Base-by-base conservation (phyloP, 1,139 yeast genomes). In the Yamadazyma spencermartinsiae region DNA sequence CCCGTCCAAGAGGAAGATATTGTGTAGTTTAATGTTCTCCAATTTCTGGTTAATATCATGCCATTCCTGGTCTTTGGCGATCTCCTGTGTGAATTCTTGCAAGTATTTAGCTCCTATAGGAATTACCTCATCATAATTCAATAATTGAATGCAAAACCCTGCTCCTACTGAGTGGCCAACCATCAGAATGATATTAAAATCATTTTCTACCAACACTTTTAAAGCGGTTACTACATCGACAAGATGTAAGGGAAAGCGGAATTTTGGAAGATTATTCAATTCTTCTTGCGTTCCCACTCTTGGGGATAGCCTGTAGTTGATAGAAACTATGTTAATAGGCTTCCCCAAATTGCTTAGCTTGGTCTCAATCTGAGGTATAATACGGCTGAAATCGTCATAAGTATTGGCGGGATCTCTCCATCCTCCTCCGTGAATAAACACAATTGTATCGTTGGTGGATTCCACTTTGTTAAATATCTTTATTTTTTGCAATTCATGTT, bases 81-180 rank as follows among this genome's bases (percentile, higher is more conserved):
- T 18, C 7, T 15, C 29, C 1, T 32, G 30, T 11, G 25, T 19
- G 6, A 29, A 4, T 3, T 30, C 33, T 7, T 17, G n/a, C 2
- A 29, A 23, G 14, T 20, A 15, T 20, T 43, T 29, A 3, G 42
- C 24, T 1, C 62, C 65, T 3, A 11, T 20, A 9, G 36, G 35
- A 4, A 60, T 36, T 4, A 62, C 48, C 17, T 48, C 43, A 14
- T 41, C 39, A 38, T 48, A 56, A 40, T 66, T 64, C 16, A 80
- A 47, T 5, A 80, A 51, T 54, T 86, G 94, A 23, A 84, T 63
- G 2, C 77, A 68, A 34, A 88, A 55, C 3, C 86, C 80, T 1
- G 92, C 88, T 0, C 96, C 96, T 2, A 83, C 95, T 0, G 95
- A 85, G 59, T 88, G 96, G 0, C 96, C 96, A 4, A 79, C 68